A percentile compares a stretch with the other conserved stretches of the same genome.
Conservation (phyloP, 2,329 filamentous ascomycete genomes). For the Xylaria multiplex region DNA sequence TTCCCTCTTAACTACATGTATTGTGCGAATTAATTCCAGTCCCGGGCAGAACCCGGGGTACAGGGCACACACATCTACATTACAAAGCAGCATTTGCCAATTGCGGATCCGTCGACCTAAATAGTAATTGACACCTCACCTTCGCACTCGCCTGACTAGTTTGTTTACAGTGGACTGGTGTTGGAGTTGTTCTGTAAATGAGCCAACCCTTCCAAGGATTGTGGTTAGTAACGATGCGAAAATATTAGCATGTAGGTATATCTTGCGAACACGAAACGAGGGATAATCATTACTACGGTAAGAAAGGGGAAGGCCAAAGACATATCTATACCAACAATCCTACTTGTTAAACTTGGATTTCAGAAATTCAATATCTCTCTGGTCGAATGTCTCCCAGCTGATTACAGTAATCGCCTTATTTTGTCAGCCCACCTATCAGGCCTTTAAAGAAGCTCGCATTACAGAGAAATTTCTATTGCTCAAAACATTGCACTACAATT, state of each 20-base stretch:
- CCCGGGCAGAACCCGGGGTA: background rate
- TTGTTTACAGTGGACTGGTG: background rate
- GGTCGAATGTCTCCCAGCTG: background rate
- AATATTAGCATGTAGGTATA: background rate
- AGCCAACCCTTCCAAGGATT: background rate
- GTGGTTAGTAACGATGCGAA: background rate
- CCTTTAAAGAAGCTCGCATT: background rate
- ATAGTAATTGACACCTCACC: background rate
- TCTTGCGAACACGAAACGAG: conserved; percentile 2
- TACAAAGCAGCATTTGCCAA: conserved; percentile 4
- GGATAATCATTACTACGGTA: background rate
- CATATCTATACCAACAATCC: background rate
- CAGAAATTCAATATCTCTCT: conserved; percentile 2
- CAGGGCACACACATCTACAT: background rate
- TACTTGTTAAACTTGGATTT: background rate
- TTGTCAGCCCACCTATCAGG: background rate
- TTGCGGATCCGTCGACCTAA: conserved; percentile 4
- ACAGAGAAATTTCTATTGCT: background rate
- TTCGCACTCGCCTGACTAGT: conserved; percentile 2
- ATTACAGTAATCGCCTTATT: conserved; percentile 1
- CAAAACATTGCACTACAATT: background rate
- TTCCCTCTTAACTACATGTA: too few relatives aligned
- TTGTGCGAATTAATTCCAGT: background rate
- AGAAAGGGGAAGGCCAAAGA: background rate
- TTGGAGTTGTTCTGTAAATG: conserved; percentile 22